Percentiles rank a stretch among this genome's conserved stretches.
These are phyloP conservation scores for Arthrinium phaeospermum DNA, from an alignment of 2,329 filamentous ascomycete genomes.

Conservation along the genomic window DNA sequence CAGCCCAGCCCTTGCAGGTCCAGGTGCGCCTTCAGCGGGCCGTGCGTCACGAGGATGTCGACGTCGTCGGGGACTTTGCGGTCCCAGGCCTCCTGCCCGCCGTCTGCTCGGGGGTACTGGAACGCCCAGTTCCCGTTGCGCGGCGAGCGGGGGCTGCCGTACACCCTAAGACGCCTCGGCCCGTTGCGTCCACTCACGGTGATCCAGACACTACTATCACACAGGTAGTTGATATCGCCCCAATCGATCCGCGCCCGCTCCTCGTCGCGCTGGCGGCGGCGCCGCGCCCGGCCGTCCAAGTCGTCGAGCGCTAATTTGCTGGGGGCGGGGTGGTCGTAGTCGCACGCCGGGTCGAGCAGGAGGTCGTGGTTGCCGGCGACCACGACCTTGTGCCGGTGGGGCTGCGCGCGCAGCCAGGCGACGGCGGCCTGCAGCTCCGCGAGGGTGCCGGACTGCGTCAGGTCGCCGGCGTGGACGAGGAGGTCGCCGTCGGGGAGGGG, in stretches of 20 bases:
- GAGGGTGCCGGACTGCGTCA: conserved; percentile 75
- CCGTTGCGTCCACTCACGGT: conserved; percentile 56
- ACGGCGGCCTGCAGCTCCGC: conserved; percentile 44
- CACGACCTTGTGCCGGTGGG: conserved; percentile 48
- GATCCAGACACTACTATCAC: conserved; percentile 57
- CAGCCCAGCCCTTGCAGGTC: conserved; percentile 65
- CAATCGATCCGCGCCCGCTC: conserved; percentile 60
- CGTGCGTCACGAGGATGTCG: conserved; percentile 75
- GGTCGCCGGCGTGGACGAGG: conserved; percentile 76
- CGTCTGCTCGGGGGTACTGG: conserved; percentile 52
- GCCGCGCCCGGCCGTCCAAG: neutral
- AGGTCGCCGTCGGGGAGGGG: conserved; percentile 74
- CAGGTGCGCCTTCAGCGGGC: conserved; percentile 65
- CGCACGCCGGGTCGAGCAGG: conserved; percentile 69
- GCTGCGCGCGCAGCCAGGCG: conserved; percentile 9
- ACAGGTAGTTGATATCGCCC: conserved; percentile 50
- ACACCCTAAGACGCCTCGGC: conserved; percentile 70
- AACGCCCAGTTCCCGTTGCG: conserved; percentile 64
- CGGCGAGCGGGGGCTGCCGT: conserved; percentile 31
- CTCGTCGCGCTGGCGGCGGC: conserved; percentile 53
- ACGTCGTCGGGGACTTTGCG: conserved; percentile 52
- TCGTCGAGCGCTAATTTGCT: conserved; percentile 61
- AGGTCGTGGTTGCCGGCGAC: conserved; percentile 79
- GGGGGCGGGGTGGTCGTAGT: conserved; percentile 54
- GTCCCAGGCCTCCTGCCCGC: conserved; percentile 48